Conservation (phyloP, 2,329 filamentous ascomycete genomes). For the Botrytis porri region DNA sequence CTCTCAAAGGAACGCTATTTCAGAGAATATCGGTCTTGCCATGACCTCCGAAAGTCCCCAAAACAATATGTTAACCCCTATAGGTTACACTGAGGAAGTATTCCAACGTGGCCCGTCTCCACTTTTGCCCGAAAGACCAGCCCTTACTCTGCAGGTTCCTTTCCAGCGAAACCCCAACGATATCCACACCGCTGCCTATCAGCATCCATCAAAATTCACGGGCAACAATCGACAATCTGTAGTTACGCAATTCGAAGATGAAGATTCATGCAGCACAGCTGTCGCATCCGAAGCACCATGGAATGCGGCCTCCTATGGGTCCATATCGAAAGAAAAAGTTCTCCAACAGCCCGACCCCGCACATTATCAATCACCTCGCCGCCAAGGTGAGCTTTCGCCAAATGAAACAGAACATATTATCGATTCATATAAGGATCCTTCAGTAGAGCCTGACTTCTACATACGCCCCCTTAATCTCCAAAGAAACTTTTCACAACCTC, state of each 20-base stretch:
- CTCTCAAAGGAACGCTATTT: slow-evolving; percentile 33
- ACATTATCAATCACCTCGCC: slow-evolving; percentile 1
- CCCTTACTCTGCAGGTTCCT: slow-evolving; percentile 33
- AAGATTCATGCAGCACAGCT: slow-evolving; percentile 22
- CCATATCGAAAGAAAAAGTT: not conserved
- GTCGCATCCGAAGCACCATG: slow-evolving; percentile 19
- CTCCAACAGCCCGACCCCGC: slow-evolving; percentile 10
- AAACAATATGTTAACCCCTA: slow-evolving; percentile 5
- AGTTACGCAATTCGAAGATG: slow-evolving; percentile 38
- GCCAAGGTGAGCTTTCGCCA: slow-evolving; percentile 7
- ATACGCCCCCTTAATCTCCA: slow-evolving; percentile 19
- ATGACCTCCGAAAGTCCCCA: slow-evolving; percentile 27
- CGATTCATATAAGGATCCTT: slow-evolving; percentile 14
- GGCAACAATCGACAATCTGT: slow-evolving; percentile 31
- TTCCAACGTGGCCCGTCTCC: slow-evolving; percentile 30
- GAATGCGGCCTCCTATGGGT: slow-evolving; percentile 12
- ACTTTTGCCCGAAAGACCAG: slow-evolving; percentile 36
- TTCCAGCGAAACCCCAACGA: slow-evolving; percentile 14
- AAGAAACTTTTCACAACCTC: slow-evolving; percentile 19
- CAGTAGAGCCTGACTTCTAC: slow-evolving; percentile 12
- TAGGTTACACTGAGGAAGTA: slow-evolving; percentile 25
- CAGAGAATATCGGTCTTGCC: slow-evolving; percentile 36
- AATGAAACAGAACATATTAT: slow-evolving; percentile 15
- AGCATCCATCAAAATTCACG: slow-evolving; percentile 16
- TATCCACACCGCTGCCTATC: slow-evolving; percentile 20